Conservation (phyloP, 2,329 filamentous ascomycete species). For the Plectosphaerella plurivora region DNA sequence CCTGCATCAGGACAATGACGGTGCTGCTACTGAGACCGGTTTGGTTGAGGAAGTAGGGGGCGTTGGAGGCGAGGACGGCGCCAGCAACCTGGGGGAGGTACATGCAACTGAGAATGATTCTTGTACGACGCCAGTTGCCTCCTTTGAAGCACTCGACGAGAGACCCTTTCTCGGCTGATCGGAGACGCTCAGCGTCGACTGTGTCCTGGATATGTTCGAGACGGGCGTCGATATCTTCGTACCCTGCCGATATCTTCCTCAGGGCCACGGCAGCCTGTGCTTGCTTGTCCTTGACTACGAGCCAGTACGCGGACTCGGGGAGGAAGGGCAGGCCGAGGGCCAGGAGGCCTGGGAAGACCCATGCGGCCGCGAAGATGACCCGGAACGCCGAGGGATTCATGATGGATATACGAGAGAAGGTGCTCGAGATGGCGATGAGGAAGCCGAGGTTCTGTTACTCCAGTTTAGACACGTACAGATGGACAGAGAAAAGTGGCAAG, state of each 20-base stretch:
- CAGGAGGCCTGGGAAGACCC: slow-evolving; percentile 7
- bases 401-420: slow-evolving; percentile 12
- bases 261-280: slow-evolving; percentile 23
- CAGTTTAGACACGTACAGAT: no score
- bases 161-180: neutral
- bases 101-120: slow-evolving; percentile 13
- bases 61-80: slow-evolving; percentile 15
- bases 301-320: slow-evolving; percentile 36
- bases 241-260: neutral
- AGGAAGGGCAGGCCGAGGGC: slow-evolving; percentile 21
- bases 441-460: slow-evolving; percentile 8
- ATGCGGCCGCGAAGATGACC: slow-evolving; percentile 9
- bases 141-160: slow-evolving; percentile 1
- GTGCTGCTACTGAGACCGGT: slow-evolving; percentile 12
- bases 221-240: slow-evolving; percentile 2
- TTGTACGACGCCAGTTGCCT: slow-evolving; percentile 12
- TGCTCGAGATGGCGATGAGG: slow-evolving; percentile 9
- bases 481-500: neutral
- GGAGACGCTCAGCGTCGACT: slow-evolving; percentile 1
- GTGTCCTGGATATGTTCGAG: slow-evolving; percentile 2
- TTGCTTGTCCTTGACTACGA: slow-evolving; percentile 27
- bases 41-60: slow-evolving; percentile 18
- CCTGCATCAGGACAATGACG: slow-evolving; percentile 13
- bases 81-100: slow-evolving; percentile 13
- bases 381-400: slow-evolving; percentile 10